Evolutionary conservation across 768 basidiomycete species (phyloP).

Genomic region (Psilocybe azurescens): DNA sequence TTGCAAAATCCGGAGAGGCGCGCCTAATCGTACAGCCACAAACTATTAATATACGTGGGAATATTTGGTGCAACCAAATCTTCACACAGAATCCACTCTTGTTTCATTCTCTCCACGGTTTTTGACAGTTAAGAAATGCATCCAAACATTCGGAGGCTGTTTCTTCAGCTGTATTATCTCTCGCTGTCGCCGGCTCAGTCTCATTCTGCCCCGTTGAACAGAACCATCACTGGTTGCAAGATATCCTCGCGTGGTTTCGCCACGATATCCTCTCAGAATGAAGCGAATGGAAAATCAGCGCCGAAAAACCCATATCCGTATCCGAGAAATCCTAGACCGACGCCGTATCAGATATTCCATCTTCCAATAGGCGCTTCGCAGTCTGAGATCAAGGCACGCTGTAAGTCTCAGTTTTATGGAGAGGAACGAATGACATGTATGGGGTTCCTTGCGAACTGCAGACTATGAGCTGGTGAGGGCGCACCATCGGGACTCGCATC

Average conservation of each 20-base stretch:
- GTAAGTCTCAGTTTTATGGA: slow-evolving; percentile 44
- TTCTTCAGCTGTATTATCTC: too few relatives aligned
- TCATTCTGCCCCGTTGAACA: background rate
- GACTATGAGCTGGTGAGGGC: slow-evolving; percentile 77
- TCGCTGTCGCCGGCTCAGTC: background rate
- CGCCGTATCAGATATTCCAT: slow-evolving; percentile 78
- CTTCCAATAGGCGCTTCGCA: slow-evolving; percentile 59
- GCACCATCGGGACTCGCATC: slow-evolving; percentile 73
- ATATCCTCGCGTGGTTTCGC: background rate
- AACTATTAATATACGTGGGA: background rate
- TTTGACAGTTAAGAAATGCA: too few relatives aligned
- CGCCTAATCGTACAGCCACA: background rate
- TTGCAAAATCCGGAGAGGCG: too few relatives aligned
- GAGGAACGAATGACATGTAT: background rate
- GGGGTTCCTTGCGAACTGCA: slow-evolving; percentile 25
- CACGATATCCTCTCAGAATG: slow-evolving; percentile 6
- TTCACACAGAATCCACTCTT: too few relatives aligned
- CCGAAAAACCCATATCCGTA: slow-evolving; percentile 44
- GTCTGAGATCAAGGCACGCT: slow-evolving; percentile 68
- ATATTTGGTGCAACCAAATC: too few relatives aligned
- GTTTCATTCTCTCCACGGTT: too few relatives aligned
- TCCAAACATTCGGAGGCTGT: too few relatives aligned
- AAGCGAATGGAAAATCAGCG: background rate
- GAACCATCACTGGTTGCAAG: background rate
- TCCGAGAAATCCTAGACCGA: slow-evolving; percentile 56